Evolutionary conservation across 2,329 filamentous ascomycete genomes (phyloP).

Genomic region (Ophiostoma novo-ulmi): DNA sequence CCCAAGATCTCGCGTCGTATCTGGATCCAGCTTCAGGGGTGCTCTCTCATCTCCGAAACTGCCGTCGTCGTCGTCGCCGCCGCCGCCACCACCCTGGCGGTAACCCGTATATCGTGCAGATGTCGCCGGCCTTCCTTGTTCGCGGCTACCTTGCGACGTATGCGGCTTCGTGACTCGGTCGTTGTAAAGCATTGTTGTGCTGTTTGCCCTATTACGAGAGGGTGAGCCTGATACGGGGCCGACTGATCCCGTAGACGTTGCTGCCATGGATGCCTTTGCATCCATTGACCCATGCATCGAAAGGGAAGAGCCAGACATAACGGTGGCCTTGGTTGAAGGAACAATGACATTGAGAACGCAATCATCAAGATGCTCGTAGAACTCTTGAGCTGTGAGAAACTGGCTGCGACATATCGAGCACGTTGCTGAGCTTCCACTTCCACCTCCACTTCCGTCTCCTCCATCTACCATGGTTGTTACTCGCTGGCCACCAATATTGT

Average conservation of each 20-base stretch:
- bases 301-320: constrained; percentile 33
- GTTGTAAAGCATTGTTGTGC: neutral
- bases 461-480: constrained; percentile 23
- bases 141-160: neutral
- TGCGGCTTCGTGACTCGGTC: neutral
- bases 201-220: neutral
- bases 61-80: neutral
- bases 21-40: neutral
- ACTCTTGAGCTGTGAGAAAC: constrained; percentile 91
- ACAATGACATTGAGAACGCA: constrained; percentile 63
- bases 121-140: neutral
- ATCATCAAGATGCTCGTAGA: constrained; percentile 92
- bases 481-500: neutral
- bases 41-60: neutral
- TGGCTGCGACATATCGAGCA: constrained; percentile 73
- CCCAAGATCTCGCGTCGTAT: neutral
- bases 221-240: neutral
- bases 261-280: neutral
- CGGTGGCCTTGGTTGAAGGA: constrained; percentile 60
- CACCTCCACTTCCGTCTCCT: constrained; percentile 47
- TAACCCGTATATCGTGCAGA: neutral
- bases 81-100: neutral
- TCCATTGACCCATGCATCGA: neutral
- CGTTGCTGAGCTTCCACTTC: constrained; percentile 63
- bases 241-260: neutral